These are phyloP conservation scores for Citrus inodora DNA, from an alignment of 345 rosid species.

Conservation along the genomic window DNA sequence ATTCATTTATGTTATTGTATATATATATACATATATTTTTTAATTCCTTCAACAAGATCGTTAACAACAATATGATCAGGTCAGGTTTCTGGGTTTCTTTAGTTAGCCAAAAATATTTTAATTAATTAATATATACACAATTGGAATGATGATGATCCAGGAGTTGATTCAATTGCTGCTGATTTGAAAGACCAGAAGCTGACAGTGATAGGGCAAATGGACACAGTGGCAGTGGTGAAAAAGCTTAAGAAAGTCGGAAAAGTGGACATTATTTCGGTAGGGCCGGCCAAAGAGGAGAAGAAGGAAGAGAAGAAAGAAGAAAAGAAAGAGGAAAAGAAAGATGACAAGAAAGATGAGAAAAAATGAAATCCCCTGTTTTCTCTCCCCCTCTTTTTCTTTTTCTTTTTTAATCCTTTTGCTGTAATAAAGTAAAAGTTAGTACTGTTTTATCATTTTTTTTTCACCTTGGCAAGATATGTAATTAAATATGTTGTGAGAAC, in stretches of 20 bases:
- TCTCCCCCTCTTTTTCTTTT: too few species aligned
- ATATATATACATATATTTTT: not conserved
- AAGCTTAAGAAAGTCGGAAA: conserved; percentile 91
- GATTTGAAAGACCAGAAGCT: conserved; percentile 88
- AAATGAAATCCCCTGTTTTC: not conserved
- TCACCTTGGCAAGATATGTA: not conserved
- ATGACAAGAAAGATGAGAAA: conserved; percentile 36
- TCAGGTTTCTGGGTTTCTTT: not conserved
- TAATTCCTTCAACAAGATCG: not conserved
- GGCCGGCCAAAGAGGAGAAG: conserved; percentile 94
- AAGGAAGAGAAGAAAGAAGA: conserved; percentile 74
- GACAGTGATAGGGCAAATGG: conserved; percentile 86
- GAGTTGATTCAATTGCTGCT: conserved; percentile 87
- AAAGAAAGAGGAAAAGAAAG: conserved; percentile 53
- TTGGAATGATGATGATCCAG: conserved; percentile 20
- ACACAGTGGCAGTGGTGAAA: conserved; percentile 78
- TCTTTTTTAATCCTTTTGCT: too few species aligned
- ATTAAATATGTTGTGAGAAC: not conserved
- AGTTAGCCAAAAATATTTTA: not conserved
- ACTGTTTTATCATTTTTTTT: not conserved
- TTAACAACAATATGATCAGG: not conserved
- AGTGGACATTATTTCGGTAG: conserved; percentile 82
- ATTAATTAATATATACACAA: not conserved
- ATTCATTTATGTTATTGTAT: too few species aligned
- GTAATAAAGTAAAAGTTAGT: not conserved